Percentiles rank a stretch among this genome's conserved stretches.
Evolutionary conservation across 139 green algal genomes (phyloP).

Genomic region (Astrephomene gubernaculifera): DNA sequence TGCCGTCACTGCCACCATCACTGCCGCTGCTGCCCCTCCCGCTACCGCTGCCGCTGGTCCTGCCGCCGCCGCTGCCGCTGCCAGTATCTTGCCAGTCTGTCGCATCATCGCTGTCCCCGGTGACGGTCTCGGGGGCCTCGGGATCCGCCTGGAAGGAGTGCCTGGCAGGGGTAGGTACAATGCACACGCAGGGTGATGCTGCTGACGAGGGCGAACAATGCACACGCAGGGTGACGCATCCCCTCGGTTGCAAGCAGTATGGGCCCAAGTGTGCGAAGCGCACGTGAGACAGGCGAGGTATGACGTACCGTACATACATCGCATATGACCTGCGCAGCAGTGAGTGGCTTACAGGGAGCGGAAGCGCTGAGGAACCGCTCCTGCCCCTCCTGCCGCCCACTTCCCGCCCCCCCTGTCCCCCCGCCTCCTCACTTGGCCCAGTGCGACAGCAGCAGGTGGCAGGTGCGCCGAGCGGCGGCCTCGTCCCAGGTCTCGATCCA

Average conservation of each 20-base stretch:
- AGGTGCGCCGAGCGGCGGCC: background rate
- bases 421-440: conserved; percentile 29
- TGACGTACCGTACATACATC: no score
- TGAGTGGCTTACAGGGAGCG: no score
- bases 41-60: background rate
- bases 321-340: no score
- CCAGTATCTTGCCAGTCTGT: background rate
- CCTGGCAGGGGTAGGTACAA: background rate
- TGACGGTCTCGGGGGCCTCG: background rate
- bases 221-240: no score
- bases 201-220: background rate
- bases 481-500: conserved; percentile 57
- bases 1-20: background rate
- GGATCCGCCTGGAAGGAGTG: background rate
- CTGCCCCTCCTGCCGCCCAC: no score
- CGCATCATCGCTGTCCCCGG: background rate
- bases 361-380: no score
- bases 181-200: background rate
- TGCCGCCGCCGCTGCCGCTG: background rate
- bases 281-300: no score
- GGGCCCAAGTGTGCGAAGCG: background rate
- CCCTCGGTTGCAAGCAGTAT: no score
- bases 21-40: background rate
- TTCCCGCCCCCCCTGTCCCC: background rate
- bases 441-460: conserved; percentile 34